These are phyloP conservation scores for Mycena sanguinolenta DNA, from an alignment of 768 basidiomycete species.

Conservation along the genomic window DNA sequence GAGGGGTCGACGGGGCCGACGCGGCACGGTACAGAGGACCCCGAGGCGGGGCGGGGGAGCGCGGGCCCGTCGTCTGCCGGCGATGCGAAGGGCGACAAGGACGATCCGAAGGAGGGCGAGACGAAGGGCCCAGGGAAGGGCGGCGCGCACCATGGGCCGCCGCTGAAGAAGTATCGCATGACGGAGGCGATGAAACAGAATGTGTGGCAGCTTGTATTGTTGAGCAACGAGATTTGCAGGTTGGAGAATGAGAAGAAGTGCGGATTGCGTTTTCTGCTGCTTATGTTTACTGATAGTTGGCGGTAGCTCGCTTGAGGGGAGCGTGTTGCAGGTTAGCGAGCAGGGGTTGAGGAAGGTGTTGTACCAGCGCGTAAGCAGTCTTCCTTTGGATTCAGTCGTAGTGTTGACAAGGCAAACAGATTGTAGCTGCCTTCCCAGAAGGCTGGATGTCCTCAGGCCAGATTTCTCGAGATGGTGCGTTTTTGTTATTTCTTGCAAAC, in stretches of 20 bases:
- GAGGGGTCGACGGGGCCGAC: slow-evolving; percentile 56
- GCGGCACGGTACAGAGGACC: slow-evolving; percentile 61
- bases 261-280: slow-evolving; percentile 31
- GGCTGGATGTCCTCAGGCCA: slow-evolving; percentile 91
- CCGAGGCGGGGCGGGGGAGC: slow-evolving; percentile 46
- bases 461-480: slow-evolving; percentile 87
- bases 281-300: slow-evolving; percentile 15
- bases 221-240: slow-evolving; percentile 88
- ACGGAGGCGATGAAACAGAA: slow-evolving; percentile 85
- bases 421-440: slow-evolving; percentile 84
- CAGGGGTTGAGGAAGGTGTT: slow-evolving; percentile 84
- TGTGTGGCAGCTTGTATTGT: slow-evolving; percentile 83
- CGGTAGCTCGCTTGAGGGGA: slow-evolving; percentile 70
- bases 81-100: slow-evolving; percentile 37
- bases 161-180: slow-evolving; percentile 81
- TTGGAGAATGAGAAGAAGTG: slow-evolving; percentile 63
- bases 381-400: background rate
- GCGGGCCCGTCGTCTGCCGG: slow-evolving; percentile 30
- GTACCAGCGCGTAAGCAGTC: slow-evolving; percentile 77
- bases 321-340: slow-evolving; percentile 80
- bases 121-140: slow-evolving; percentile 44
- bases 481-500: background rate
- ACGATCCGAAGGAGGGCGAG: slow-evolving; percentile 49
- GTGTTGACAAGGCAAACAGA: slow-evolving; percentile 51
- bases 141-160: slow-evolving; percentile 64